Conservation (phyloP, 1,284 basidiomycete species). For the Stereum hirsutum region DNA sequence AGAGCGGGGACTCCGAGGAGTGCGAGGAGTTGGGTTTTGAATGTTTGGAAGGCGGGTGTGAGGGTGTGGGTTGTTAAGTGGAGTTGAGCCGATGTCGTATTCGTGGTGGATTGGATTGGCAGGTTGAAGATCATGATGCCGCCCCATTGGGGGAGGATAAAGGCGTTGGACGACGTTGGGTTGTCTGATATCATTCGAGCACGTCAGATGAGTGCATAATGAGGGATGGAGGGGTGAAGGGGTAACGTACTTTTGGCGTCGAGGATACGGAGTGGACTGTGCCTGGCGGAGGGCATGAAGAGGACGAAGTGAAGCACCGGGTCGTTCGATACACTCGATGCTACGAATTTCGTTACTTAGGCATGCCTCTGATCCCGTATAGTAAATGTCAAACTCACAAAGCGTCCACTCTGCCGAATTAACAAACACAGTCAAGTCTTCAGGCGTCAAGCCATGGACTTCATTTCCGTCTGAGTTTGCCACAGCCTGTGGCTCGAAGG, state of each 20-base stretch:
- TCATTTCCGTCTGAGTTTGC: constrained; percentile 21
- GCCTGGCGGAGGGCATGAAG: constrained; percentile 71
- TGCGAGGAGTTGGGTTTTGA: constrained; percentile 65
- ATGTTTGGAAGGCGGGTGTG: constrained; percentile 55
- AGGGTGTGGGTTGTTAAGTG: constrained; percentile 38
- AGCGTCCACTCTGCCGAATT: constrained; percentile 96
- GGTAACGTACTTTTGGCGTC: constrained; percentile 40
- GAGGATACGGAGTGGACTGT: constrained; percentile 67
- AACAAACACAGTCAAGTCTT: constrained; percentile 84
- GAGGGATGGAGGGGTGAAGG: too few relatives aligned
- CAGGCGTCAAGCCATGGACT: constrained; percentile 57
- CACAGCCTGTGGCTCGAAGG: constrained; percentile 58
- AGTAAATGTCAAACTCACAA: constrained; percentile 38
- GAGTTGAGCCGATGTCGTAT: constrained; percentile 15
- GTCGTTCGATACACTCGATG: constrained; percentile 79
- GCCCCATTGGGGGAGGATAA: constrained; percentile 94
- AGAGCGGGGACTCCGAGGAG: constrained; percentile 73
- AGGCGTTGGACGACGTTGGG: constrained; percentile 49
- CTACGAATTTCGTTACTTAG: too few relatives aligned
- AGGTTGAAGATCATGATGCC: constrained; percentile 80
- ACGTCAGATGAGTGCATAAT: not conserved
- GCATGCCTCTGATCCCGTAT: not conserved
- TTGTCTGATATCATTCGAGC: constrained; percentile 23
- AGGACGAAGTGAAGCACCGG: constrained; percentile 90
- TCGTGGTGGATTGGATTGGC: constrained; percentile 22